Evolutionary conservation across 1,284 basidiomycete genomes (phyloP), one percentile per base, ranked within the genome.

Genomic region (Austroboletus niveus): DNA sequence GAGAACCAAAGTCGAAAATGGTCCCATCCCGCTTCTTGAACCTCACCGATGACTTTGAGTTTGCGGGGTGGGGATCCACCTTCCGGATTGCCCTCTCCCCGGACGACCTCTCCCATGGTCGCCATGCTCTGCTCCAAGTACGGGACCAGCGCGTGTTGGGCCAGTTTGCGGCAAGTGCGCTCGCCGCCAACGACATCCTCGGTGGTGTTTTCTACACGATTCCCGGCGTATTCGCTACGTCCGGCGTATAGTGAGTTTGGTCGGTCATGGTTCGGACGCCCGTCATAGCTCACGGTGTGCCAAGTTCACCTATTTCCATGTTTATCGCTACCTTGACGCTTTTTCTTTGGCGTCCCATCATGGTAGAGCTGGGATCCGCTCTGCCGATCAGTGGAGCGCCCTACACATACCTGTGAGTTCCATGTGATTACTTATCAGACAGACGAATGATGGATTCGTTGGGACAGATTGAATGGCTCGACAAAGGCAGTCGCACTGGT

Each of bases 131-230:
- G 4, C 62, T 70, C 34, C 48, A 58, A 5, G 48, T 70, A 4
- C 62, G 62, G 8, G 61, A 66, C 6, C 69, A 69, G n/a, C 70
- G 66, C 36, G 66, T 77, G 15, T 64, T 85, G 14, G 84, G 82
- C 0, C 80, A 80, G 56, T 81, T 78, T 54, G 73, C 75, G 8
- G 84, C 79, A 0, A 81, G 78, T 58, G 81, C 83, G 0, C 68
- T 88, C 8, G 81, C 83, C 8, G 87, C 85, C 6, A 87, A 86
- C 56, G 86, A 79, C 8, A 75, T 89, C 3, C 72, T 85, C 14
- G 85, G 87, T 29, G 79, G 84, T 47, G 80, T 87, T 1, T 87
- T 88, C 57, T 89, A 89, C 57, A 78, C 85, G 1, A 70, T 89
- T 36, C 87, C 87, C 12, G 79, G 79, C 1, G 80, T 88, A 2